Conservation (phyloP, 805 yeast species). For the Lipomyces starkeyi region DNA sequence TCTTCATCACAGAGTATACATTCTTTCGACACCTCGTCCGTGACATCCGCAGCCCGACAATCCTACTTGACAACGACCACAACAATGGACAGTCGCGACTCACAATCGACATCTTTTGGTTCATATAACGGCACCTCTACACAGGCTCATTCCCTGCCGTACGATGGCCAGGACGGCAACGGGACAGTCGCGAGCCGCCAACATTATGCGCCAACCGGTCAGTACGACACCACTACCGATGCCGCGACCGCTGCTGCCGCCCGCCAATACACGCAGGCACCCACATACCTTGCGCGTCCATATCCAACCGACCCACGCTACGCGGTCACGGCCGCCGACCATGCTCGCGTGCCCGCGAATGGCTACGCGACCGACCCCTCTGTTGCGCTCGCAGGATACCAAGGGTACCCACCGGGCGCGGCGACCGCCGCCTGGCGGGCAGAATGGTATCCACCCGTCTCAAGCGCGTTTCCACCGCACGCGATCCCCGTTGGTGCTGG, state of each 20-base stretch:
- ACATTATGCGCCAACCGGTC: conserved; percentile 16
- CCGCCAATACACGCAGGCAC: conserved; percentile 25
- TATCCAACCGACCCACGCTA: conserved; percentile 27
- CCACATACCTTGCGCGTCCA: conserved; percentile 20
- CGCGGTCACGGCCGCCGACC: conserved; percentile 16
- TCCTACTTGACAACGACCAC: not conserved
- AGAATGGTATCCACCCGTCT: conserved; percentile 35
- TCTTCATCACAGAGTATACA: conserved; percentile 3
- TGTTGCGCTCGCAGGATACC: conserved; percentile 16
- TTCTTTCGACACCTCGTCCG: not conserved
- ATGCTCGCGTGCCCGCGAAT: conserved; percentile 9
- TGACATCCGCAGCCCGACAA: conserved; percentile 5
- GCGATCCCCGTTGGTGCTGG: conserved; percentile 9
- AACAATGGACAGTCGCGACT: conserved; percentile 32
- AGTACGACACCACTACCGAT: conserved; percentile 19
- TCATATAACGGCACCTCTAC: conserved; percentile 16
- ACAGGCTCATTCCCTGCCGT: conserved; percentile 23
- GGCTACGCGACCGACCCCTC: conserved; percentile 22
- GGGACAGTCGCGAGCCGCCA: conserved; percentile 22
- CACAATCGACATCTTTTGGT: conserved; percentile 29
- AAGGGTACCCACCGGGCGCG: conserved; percentile 19
- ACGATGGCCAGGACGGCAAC: conserved; percentile 22
- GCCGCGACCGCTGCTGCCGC: conserved; percentile 3
- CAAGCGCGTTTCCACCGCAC: conserved; percentile 16
- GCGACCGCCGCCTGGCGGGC: conserved; percentile 32